Percentiles rank a stretch among this genome's conserved stretches.
Conservation (phyloP, 2,329 filamentous ascomycete species). For the Blumeriella jaapii region DNA sequence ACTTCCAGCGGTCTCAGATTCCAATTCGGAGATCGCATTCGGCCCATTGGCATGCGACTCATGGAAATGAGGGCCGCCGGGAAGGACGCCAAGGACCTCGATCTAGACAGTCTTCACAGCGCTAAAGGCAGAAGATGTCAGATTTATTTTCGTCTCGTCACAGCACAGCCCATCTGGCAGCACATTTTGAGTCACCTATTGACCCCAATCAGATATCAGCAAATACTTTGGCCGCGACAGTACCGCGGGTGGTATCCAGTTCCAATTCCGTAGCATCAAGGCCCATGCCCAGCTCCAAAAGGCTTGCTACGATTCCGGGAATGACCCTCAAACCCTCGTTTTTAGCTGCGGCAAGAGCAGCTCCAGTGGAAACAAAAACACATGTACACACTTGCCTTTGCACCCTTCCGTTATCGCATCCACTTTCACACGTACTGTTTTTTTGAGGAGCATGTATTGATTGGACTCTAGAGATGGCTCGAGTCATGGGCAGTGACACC, state of each 20-base stretch:
- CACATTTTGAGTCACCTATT: background rate
- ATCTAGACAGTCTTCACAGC: constrained; percentile 13
- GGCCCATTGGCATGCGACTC: constrained; percentile 39
- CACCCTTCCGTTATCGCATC: too few relatives aligned
- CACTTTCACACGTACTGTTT: too few relatives aligned
- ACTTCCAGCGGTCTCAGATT: constrained; percentile 15
- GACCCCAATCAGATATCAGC: background rate
- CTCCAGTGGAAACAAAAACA: too few relatives aligned
- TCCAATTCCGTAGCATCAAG: too few relatives aligned
- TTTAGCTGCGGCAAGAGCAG: too few relatives aligned
- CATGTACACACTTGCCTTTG: too few relatives aligned
- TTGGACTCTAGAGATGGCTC: constrained; percentile 7
- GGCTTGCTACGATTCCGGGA: too few relatives aligned
- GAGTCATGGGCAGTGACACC: constrained; percentile 7
- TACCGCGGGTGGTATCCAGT: too few relatives aligned
- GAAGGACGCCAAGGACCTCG: constrained; percentile 30
- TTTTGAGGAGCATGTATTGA: constrained; percentile 2
- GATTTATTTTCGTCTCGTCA: constrained; percentile 7
- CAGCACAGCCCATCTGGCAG: constrained; percentile 5
- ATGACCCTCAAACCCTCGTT: too few relatives aligned
- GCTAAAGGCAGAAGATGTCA: constrained; percentile 11
- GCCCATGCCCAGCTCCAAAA: too few relatives aligned
- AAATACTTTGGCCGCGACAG: too few relatives aligned
- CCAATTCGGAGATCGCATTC: constrained; percentile 29
- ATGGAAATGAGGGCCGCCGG: constrained; percentile 34